These are phyloP conservation scores for Teunomyces panamensis DNA, from an alignment of 805 yeast genomes.

Conservation along the genomic window DNA sequence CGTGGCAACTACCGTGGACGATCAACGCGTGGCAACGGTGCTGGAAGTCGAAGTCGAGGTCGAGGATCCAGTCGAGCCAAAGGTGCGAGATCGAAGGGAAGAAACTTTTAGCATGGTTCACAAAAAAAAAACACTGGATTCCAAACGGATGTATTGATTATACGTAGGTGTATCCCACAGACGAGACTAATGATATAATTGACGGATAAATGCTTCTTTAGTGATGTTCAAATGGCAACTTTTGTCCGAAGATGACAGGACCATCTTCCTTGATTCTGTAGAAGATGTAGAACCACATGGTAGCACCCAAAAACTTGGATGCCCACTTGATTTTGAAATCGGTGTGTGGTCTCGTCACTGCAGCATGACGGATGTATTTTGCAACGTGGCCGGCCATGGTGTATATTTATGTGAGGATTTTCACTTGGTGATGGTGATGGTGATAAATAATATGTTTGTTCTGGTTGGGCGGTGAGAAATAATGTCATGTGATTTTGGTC, in stretches of 20 bases:
- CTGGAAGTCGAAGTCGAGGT: conserved; percentile 8
- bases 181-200: not conserved
- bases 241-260: conserved; percentile 52
- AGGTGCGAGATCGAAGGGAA: not conserved
- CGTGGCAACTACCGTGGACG: conserved; percentile 1
- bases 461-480: conserved; percentile 6
- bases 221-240: conserved; percentile 39
- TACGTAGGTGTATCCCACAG: no score
- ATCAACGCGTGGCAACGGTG: conserved; percentile 1
- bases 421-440: not conserved
- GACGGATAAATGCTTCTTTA: conserved; percentile 7
- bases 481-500: not conserved
- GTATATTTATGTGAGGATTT: not conserved
- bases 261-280: conserved; percentile 77
- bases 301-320: conserved; percentile 71
- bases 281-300: conserved; percentile 87
- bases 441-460: conserved; percentile 3
- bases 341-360: conserved; percentile 64
- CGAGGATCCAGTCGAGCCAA: not conserved
- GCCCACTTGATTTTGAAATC: conserved; percentile 55
- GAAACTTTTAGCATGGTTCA: conserved; percentile 1
- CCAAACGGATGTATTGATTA: not conserved
- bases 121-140: not conserved
- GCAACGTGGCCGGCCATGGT: conserved; percentile 43
- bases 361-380: conserved; percentile 52